These are phyloP conservation scores for Dioscorea alata DNA, from an alignment of 106 monocot genomes.

Conservation along the genomic window DNA sequence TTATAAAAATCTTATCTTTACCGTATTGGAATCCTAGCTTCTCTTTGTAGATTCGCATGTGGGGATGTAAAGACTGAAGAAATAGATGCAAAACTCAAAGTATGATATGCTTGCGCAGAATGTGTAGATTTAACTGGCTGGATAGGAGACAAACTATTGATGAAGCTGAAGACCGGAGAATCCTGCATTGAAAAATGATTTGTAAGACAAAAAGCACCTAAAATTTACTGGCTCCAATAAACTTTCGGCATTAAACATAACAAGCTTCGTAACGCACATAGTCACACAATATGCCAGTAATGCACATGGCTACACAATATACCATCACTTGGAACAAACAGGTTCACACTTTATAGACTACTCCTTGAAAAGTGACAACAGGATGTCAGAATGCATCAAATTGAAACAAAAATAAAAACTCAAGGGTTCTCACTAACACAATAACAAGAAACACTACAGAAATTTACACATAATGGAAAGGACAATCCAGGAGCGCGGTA, in stretches of 20 bases:
- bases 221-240: neutral
- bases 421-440: no score
- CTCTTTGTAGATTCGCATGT: constrained; percentile 48
- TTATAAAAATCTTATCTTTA: neutral
- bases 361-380: no score
- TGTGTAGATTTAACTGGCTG: constrained; percentile 60
- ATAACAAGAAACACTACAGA: no score
- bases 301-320: neutral
- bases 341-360: neutral
- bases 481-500: no score
- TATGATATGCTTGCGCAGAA: constrained; percentile 40
- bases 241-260: neutral
- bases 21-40: constrained; percentile 38
- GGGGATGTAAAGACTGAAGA: constrained; percentile 75
- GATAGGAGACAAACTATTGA: constrained; percentile 79
- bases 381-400: no score
- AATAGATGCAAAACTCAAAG: constrained; percentile 44
- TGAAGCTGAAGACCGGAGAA: constrained; percentile 74
- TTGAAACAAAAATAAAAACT: no score
- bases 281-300: neutral
- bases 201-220: neutral
- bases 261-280: neutral
- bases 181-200: constrained; percentile 33
- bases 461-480: no score
- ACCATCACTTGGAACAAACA: neutral